Base-by-base conservation (phyloP, 257 asterid genomes). In the Primulina huaijiensis region DNA sequence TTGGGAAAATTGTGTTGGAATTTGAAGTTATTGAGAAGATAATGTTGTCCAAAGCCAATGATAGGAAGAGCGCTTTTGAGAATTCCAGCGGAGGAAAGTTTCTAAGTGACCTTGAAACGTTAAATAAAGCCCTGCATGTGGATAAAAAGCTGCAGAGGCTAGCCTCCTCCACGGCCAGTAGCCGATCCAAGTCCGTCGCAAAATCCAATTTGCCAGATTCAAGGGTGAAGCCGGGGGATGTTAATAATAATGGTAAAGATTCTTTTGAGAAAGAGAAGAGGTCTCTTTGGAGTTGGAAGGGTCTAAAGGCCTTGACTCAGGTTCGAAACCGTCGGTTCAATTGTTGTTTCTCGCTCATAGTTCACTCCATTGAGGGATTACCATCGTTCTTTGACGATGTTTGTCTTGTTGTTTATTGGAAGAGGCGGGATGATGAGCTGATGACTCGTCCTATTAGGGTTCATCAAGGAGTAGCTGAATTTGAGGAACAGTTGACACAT, bases 261-360 rank as follows among this genome's bases (percentile, higher is more conserved):
- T 74, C 88, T 33, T 16, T 43, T n/a, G 90, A 90, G 6, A 88
- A 83, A 75, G 90, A 84, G 55, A 89, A 89, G 83, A 87, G 84
- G 77, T 79, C 99, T 6, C 83, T 88, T 69, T 94, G 99, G 99
- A 87, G 96, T 77, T 94, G 99, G 99, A 88, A 88, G 81, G 82
- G 90, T 55, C 75, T 94, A 34, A 90, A 86, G 88, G 84, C 99
- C 14, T 82, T 91, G 72, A 88, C 96, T 25, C 74, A 80, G 71
- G 86, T 77, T 69, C 80, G 93, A 33, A 85, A 77, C 79, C 86
- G 89, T 5, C 82, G 86, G 78, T 94, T 94, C 70, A 74, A 76
- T 70, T 87, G 95, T 69, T 69, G 87, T 74, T 94, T 94, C 80
- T 81, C 96, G 1, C 89, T 94, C 57, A 86, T 83, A 63, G 95